Conservation (phyloP, 2,329 filamentous ascomycete species). For the Alternaria ventricosa region DNA sequence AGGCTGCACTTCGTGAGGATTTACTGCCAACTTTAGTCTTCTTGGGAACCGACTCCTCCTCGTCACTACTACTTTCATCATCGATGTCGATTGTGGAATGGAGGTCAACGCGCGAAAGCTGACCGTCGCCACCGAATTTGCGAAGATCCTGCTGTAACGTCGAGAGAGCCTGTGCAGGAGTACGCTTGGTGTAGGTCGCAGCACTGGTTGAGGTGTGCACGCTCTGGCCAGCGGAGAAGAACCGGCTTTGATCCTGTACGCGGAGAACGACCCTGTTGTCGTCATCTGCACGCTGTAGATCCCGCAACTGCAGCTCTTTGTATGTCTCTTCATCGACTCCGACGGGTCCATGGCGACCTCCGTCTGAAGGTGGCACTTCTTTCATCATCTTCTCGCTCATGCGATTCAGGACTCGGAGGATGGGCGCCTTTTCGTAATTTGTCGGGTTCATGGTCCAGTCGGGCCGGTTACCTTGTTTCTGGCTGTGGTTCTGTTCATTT, state of each 20-base stretch:
- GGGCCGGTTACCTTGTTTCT: slow-evolving; percentile 83
- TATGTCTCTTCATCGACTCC: slow-evolving; percentile 76
- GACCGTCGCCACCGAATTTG: slow-evolving; percentile 47
- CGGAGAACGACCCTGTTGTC: slow-evolving; percentile 83
- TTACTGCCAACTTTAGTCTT: slow-evolving; percentile 71
- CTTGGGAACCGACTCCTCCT: slow-evolving; percentile 65
- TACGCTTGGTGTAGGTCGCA: slow-evolving; percentile 70
- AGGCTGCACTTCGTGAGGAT: slow-evolving; percentile 67
- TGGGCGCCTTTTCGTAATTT: slow-evolving; percentile 77
- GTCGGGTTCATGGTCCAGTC: slow-evolving; percentile 88
- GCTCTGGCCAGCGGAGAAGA: slow-evolving; percentile 67
- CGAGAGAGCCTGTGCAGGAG: slow-evolving; percentile 71
- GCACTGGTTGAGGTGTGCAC: slow-evolving; percentile 57
- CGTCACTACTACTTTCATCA: slow-evolving; percentile 66
- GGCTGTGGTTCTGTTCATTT: slow-evolving; percentile 94
- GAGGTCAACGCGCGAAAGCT: slow-evolving; percentile 58
- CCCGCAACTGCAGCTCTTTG: slow-evolving; percentile 76
- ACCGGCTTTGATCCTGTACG: slow-evolving; percentile 83
- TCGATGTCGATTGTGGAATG: slow-evolving; percentile 71
- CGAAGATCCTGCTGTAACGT: slow-evolving; percentile 69
- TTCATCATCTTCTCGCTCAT: slow-evolving; percentile 94
- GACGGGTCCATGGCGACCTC: slow-evolving; percentile 68
- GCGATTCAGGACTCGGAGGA: slow-evolving; percentile 86
- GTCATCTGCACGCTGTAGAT: slow-evolving; percentile 76
- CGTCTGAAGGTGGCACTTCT: slow-evolving; percentile 80